Base-by-base conservation (phyloP, 345 rosid species). In the Sapria himalayana region DNA sequence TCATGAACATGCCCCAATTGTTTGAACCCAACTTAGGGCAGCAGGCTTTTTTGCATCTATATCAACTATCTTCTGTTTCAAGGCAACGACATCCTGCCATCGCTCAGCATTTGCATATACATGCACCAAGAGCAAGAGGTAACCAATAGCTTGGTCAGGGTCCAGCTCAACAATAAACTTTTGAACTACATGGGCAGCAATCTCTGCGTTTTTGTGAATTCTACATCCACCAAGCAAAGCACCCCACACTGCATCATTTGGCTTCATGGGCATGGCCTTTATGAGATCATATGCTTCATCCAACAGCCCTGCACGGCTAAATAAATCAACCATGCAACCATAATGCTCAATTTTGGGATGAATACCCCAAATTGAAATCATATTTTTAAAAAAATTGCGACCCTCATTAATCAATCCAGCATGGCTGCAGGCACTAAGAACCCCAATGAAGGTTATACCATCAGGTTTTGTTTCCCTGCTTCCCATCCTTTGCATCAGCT, bases 401-500 rank as follows among this genome's bases (percentile, higher is more conserved):
- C 73, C 69, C 31, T 63, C 40, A 3, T 60, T 34, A 7, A 67
- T 56, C 31, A 46, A 48, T 18, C 73, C 69, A 33, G 58, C 69
- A 36, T 63, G 69, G 51, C 73, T 67, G 46, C 73, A 67, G 22
- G 69, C 73, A 56, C 41, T 24, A 4, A 63, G 63, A 24, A 67
- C 59, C 13, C 61, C 63, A 3, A 67, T 22, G 35, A 63, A 43
- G 37, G 70, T 60, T 56, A 57, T 50, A 37, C 33, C 73, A 44
- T 63, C 73, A 1, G 64, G 73, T 43, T 24, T 57, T 25, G 36
- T 57, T 43, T 54, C 66, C 4, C 15, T 33, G 12, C 33, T 45
- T 48, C 60, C 69, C 19, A 50, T 21, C 49, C 34, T 58, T 18
- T 60, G 52, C 76, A 70, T 67, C 40, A 41, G 34, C 7, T 70